Conservation (phyloP, 768 basidiomycete genomes). For the Trametes cinnabarina region DNA sequence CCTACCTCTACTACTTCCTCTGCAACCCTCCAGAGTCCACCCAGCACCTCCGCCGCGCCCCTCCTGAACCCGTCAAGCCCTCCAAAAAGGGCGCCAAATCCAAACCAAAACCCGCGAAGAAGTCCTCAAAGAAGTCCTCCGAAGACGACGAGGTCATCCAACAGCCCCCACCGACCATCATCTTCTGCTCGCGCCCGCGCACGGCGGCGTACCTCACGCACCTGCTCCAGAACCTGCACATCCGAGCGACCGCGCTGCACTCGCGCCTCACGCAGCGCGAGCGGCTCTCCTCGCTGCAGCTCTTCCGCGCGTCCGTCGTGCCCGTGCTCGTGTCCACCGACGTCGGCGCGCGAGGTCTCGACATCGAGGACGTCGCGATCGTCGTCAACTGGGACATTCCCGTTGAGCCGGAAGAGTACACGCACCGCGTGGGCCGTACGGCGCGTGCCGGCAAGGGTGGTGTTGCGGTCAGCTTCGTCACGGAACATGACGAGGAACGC, state of each 20-base stretch:
- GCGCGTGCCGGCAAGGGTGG: conserved; percentile 89
- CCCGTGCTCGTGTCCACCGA: conserved; percentile 94
- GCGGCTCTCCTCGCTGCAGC: conserved; percentile 75
- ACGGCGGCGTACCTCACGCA: conserved; percentile 88
- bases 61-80: conserved; percentile 49
- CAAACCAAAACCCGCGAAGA: conserved; percentile 31
- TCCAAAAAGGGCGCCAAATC: conserved; percentile 28
- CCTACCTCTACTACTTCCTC: conserved; percentile 86
- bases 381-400: conserved; percentile 98
- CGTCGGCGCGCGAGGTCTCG: conserved; percentile 91
- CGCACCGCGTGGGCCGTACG: conserved; percentile 92
- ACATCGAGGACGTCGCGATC: conserved; percentile 94
- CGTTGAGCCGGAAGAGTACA: conserved; percentile 86
- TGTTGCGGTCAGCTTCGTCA: conserved; percentile 90
- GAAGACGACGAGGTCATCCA: conserved; percentile 49
- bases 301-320: conserved; percentile 83
- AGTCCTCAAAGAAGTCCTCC: conserved; percentile 32
- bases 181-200: conserved; percentile 83
- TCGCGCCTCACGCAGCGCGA: conserved; percentile 92
- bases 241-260: conserved; percentile 88
- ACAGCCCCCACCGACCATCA: conserved; percentile 93
- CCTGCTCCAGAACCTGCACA: conserved; percentile 71
- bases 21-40: conserved; percentile 85
- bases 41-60: conserved; percentile 59
- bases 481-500: conserved; percentile 86